phyloP scores from a whole-genome alignment of 768 basidiomycete genomes.

The Mycena haematopus region DNA sequence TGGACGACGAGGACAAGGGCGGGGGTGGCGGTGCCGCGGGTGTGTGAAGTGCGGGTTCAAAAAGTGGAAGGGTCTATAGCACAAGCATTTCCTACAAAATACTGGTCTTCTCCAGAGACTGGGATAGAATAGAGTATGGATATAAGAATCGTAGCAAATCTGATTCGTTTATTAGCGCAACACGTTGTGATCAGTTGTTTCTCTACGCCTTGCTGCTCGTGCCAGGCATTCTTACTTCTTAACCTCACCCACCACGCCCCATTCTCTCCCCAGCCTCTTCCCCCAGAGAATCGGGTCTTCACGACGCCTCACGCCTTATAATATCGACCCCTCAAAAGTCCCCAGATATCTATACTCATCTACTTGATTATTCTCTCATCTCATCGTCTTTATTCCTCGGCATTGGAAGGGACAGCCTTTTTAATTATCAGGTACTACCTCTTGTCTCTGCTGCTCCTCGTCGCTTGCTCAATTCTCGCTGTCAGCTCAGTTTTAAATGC shows the following conservation, averaged over 20 bases:
- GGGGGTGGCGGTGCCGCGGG: neutral
- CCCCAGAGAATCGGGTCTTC: constrained; percentile 41
- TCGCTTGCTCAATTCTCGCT: constrained; percentile 35
- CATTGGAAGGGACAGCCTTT: constrained; percentile 35
- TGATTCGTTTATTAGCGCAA: constrained; percentile 4
- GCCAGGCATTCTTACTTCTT: constrained; percentile 6
- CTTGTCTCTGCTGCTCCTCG: constrained; percentile 33
- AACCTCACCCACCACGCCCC: constrained; percentile 30
- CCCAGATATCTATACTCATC: constrained; percentile 34
- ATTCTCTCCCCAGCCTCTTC: constrained; percentile 20
- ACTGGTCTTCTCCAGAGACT: too few species aligned
- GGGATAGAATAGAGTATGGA: too few species aligned
- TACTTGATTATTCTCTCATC: constrained; percentile 33
- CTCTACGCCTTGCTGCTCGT: neutral
- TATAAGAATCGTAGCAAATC: constrained; percentile 2
- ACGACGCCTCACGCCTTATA: constrained; percentile 69
- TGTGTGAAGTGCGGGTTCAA: too few species aligned
- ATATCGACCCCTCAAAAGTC: constrained; percentile 44
- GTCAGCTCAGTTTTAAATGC: constrained; percentile 65
- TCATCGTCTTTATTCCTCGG: constrained; percentile 33
- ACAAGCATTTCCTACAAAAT: too few species aligned
- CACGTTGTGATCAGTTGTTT: constrained; percentile 19
- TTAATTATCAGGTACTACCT: constrained; percentile 48
- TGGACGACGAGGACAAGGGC: neutral
- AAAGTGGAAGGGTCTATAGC: too few species aligned